Base-by-base conservation (phyloP, 2,329 filamentous ascomycete genomes). In the Botryosphaeria agaves region DNA sequence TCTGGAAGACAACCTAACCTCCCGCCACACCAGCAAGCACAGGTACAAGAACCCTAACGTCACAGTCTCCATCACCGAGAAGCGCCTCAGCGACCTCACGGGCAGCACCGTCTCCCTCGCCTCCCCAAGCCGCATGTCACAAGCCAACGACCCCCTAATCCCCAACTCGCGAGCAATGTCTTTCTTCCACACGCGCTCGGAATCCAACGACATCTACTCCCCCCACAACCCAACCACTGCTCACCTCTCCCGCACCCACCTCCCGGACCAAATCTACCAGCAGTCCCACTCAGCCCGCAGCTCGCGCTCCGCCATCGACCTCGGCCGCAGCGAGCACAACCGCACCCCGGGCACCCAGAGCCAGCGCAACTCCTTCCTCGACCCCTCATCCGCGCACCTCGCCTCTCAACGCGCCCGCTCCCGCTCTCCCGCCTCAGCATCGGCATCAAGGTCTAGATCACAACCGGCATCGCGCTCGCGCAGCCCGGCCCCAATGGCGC, bases 1-100 rank as follows among this genome's bases (percentile, higher is more conserved):
- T 2, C 64, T 95, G 9, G 85, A 94, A 49, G 72, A 80, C 40
- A 76, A 87, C 44, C 59, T 92, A 34, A 94, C 84, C 1, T 74
- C 81, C 7, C 70, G 76, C 15, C 43, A 59, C 55, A 34, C 62
- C 56, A 46, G 51, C 40, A 53, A 60, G 42, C 83, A 91, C 55
- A 85, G 84, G 61, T 72, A 78, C 46, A 85, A 80, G 48, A 72
- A 69, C 40, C 69, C 66, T 1, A 64, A 69, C 11, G 45, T 57
- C 7, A 52, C 52, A 2, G 43, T 48, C 11, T 59, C 61, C 3
- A 42, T 48, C n/a, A 45, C 50, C 7, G 69, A 79, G 36, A 79
- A 79, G 49, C 70, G 76, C 32, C 52, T 72, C 29, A 68, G 64
- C 33, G 54, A 58, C 8, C 40, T 57, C 28, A 56, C 49, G 16